Evolutionary conservation across 1,284 basidiomycete genomes (phyloP).

Genomic region (Apiotrichum mycotoxinovorans): DNA sequence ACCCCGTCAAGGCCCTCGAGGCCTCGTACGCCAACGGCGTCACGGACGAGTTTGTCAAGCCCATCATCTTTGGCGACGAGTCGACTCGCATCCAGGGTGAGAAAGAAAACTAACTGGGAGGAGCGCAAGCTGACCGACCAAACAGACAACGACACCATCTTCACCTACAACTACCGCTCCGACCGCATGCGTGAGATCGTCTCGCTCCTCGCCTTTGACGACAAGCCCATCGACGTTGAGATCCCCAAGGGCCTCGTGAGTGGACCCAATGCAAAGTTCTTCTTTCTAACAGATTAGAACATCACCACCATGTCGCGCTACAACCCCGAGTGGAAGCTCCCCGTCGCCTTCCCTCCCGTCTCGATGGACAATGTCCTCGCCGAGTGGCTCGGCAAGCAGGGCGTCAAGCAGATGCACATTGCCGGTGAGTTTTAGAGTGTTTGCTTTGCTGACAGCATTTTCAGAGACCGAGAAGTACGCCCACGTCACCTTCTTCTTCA

Average conservation of each 20-base stretch:
- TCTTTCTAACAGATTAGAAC: conserved; percentile 51
- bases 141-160: conserved; percentile 67
- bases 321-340: conserved; percentile 81
- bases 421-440: conserved; percentile 58
- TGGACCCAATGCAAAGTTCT: neutral
- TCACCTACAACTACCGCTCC: conserved; percentile 93
- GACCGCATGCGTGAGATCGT: conserved; percentile 87
- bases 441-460: neutral
- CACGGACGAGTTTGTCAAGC: conserved; percentile 90
- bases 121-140: neutral
- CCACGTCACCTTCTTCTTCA: conserved; percentile 95
- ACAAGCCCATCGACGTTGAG: conserved; percentile 74
- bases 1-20: conserved; percentile 65
- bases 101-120: conserved; percentile 12
- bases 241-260: conserved; percentile 76
- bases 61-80: conserved; percentile 76
- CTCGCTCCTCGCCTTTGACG: conserved; percentile 70
- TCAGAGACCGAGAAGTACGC: conserved; percentile 90
- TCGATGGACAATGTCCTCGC: conserved; percentile 86
- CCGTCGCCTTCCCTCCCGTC: conserved; percentile 82
- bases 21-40: conserved; percentile 71
- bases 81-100: conserved; percentile 74
- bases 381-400: conserved; percentile 76
- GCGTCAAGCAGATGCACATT: conserved; percentile 76
- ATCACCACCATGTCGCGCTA: conserved; percentile 92